Base-by-base conservation (phyloP, 1,139 yeast species). In the Geotrichum aggregatum region DNA sequence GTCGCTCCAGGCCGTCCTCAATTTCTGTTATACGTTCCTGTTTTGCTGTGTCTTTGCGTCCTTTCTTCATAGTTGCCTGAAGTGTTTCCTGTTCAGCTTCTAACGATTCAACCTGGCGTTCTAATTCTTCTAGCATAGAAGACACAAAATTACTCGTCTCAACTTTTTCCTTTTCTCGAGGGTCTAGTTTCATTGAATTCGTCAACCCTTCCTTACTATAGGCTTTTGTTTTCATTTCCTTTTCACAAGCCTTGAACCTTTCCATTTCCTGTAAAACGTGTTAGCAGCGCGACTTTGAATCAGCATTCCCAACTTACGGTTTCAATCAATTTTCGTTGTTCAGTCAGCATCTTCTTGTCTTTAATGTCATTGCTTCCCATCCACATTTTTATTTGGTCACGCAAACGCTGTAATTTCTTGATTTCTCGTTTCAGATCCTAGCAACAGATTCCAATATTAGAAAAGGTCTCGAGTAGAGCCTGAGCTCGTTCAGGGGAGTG, bases 381-480 rank as follows among this genome's bases (percentile, higher is more conserved):
- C 98, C 98, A 94, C 54, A 87, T 85, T 70, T 94, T 94, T 61
- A 94, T 87, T 71, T 91, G 98, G 70, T 94, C 98, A 67, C 98
- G 80, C 65, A 86, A 83, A 65, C 96, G 81, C 69, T 94, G 99
- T 52, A 94, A 76, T 70, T 89, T 91, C 71, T 94, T 94, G 69
- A 94, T 92, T 69, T 94, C 98, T 63, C 95, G 86, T 75, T 94
- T 94, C 67, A 94, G 74, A 66, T 92, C 98, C 61, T 61, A 47
- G 10, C 10, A n/a, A 7, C n/a, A 18, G 10, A 4, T 10, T 22
- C 10, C 13, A 18, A 24, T 11, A 16, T 36, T 11, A 14, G 35
- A 14, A 13, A 14, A n/a, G 5, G 16, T 11, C 35, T 33, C 13
- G n/a, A 13, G 35, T 16, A 4, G 26, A 11, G 19, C n/a, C 28